Base-by-base conservation (phyloP, 1,284 basidiomycete species). In the Takashimella tepidaria region DNA sequence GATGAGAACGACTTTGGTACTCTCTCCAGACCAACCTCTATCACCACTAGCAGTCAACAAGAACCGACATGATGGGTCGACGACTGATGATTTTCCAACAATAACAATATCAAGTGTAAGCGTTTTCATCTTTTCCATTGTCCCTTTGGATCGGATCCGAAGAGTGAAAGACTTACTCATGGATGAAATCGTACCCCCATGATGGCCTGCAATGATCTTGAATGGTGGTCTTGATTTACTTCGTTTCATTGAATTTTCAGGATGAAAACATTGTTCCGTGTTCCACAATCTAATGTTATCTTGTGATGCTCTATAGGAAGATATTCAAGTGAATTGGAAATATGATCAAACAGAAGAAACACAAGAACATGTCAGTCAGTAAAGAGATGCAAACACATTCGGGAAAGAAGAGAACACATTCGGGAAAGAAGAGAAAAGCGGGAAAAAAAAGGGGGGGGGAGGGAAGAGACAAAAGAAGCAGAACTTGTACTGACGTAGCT, bases 221-320 rank as follows among this genome's bases (percentile, higher is more conserved):
- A 97, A 97, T 59, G 87, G 87, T 19, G 86, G 84, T 6, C 67
- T 60, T 24, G 62, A 69, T 45, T 60, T 59, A 43, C 82, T 81
- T 69, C 80, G 84, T 51, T 78, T 76, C 66, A 80, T 82, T 41
- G 47, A 59, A 3, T 78, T 79, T 65, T 88, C 86, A 6, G 79
- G 75, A 65, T 89, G 84, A 49, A 82, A 82, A 43, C 83, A 82
- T 61, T 91, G 87, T 20, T 83, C 82, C 25, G 88, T 88, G 67
- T 98, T 92, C 93, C 93, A 98, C 43, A 98, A 73, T 24, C 96
- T 81, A 54, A 98, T 83, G 68, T 97, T 97, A 76, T 98, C 95
- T 54, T 85, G 83, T 16, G 90, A 93, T 6, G 91, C 95, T 56
- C 90, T 92, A 26, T 56, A 37, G 22, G 66, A 5, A 16, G 31